Percentiles rank a stretch among this genome's conserved stretches.
Evolutionary conservation across 192 early-diverging fungal genomes (phyloP).

Genomic region (Coemansia asiatica): DNA sequence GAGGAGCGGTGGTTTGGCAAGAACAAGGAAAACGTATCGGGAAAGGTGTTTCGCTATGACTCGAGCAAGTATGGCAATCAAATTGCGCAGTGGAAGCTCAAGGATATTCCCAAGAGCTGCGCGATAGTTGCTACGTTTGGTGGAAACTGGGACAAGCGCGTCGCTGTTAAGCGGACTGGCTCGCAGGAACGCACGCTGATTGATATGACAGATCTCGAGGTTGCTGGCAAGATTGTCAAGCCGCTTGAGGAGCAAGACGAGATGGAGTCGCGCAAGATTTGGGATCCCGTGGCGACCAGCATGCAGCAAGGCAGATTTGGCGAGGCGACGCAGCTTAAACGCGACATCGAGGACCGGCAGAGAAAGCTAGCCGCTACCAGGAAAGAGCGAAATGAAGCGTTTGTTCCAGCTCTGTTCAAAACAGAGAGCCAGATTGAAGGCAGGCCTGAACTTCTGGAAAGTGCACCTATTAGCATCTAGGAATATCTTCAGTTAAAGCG

Average conservation of each 20-base stretch:
- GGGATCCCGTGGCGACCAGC: conserved; percentile 62
- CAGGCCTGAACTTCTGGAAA: conserved; percentile 50
- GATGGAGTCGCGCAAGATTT: conserved; percentile 64
- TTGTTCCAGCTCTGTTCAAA: conserved; percentile 64
- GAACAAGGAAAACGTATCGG: conserved; percentile 65
- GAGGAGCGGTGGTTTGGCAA: conserved; percentile 74
- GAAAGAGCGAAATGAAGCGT: conserved; percentile 54
- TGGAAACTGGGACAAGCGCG: conserved; percentile 67
- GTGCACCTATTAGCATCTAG: conserved; percentile 44
- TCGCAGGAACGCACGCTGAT: conserved; percentile 44
- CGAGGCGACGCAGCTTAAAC: conserved; percentile 66
- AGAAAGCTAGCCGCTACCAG: conserved; percentile 55
- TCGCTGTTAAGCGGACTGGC: conserved; percentile 43
- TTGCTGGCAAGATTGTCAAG: conserved; percentile 57
- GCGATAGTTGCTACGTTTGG: conserved; percentile 59
- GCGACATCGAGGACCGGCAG: conserved; percentile 68
- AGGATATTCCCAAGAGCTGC: conserved; percentile 58
- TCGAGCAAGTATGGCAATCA: conserved; percentile 28
- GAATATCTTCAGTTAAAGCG: too few species aligned
- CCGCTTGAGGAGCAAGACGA: conserved; percentile 62
- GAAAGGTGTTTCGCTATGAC: conserved; percentile 68
- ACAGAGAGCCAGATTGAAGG: conserved; percentile 45
- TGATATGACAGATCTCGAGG: conserved; percentile 55
- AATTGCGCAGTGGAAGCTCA: conserved; percentile 52
- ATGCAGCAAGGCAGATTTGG: conserved; percentile 60